Evolutionary conservation across 495 filamentous ascomycete genomes (phyloP).

Genomic region (Hypoxylon subgilvum): DNA sequence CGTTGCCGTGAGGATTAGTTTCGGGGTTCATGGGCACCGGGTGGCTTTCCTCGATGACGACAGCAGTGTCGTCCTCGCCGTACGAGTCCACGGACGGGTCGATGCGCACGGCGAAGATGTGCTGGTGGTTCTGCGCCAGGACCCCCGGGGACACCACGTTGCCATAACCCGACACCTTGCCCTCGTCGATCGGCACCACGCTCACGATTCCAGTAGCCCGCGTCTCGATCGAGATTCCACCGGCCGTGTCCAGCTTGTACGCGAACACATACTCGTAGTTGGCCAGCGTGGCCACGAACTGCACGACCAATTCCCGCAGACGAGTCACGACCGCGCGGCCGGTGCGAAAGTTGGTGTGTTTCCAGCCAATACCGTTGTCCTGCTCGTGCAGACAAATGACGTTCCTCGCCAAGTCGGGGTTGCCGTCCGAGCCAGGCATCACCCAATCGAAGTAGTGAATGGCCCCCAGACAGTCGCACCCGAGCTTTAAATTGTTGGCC

Average conservation of each 20-base stretch:
- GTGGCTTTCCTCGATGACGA: conserved; percentile 69
- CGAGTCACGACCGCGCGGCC: conserved; percentile 69
- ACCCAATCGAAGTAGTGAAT: conserved; percentile 75
- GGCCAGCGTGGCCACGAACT: conserved; percentile 77
- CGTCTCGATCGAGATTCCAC: conserved; percentile 78
- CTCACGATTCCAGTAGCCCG: conserved; percentile 86
- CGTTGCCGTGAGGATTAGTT: conserved; percentile 80
- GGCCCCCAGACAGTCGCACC: conserved; percentile 73
- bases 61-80: conserved; percentile 74
- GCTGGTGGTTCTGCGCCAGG: conserved; percentile 77
- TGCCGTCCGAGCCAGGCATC: conserved; percentile 62
- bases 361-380: conserved; percentile 67
- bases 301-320: conserved; percentile 73
- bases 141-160: conserved; percentile 88
- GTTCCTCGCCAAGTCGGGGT: conserved; percentile 67
- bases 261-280: conserved; percentile 88
- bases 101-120: conserved; percentile 87
- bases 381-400: conserved; percentile 82
- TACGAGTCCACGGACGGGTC: conserved; percentile 83
- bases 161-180: conserved; percentile 72
- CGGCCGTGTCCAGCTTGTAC: conserved; percentile 86
- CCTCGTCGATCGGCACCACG: conserved; percentile 76
- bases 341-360: conserved; percentile 83
- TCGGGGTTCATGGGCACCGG: conserved; percentile 56
- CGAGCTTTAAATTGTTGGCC: conserved; percentile 75